These are phyloP conservation scores for Kluyveromyces nonfermentans DNA, from an alignment of 805 yeast genomes.

Conservation along the genomic window DNA sequence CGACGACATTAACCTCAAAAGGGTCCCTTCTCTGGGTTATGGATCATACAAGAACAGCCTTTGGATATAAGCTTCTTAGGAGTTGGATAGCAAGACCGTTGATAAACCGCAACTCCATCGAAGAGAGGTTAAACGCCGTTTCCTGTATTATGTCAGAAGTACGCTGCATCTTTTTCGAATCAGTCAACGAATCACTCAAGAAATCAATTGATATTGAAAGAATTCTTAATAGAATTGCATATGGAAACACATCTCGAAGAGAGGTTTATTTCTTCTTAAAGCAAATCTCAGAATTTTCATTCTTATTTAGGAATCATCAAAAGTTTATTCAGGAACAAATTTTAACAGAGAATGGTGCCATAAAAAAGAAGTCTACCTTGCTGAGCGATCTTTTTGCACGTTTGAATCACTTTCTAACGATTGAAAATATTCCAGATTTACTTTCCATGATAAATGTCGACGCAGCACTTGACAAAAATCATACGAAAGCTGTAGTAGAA, in stretches of 20 bases:
- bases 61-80: conserved; percentile 59
- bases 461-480: conserved; percentile 43
- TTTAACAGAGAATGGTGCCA: conserved; percentile 10
- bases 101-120: conserved; percentile 41
- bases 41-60: conserved; percentile 69
- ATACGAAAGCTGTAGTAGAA: conserved; percentile 35
- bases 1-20: conserved; percentile 41
- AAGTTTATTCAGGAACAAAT: conserved; percentile 24
- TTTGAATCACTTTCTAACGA: conserved; percentile 29
- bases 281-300: conserved; percentile 32
- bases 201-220: conserved; percentile 49
- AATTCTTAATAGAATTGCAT: conserved; percentile 48
- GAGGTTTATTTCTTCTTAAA: conserved; percentile 50
- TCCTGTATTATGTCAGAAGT: conserved; percentile 34
- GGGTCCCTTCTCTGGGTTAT: conserved; percentile 78
- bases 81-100: conserved; percentile 76
- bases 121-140: conserved; percentile 55
- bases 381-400: conserved; percentile 32
- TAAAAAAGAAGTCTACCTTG: conserved; percentile 21
- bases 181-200: conserved; percentile 27
- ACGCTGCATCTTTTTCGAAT: conserved; percentile 33
- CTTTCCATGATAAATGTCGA: conserved; percentile 42
- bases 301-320: conserved; percentile 24
- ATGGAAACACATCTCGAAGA: conserved; percentile 46
- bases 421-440: conserved; percentile 28